Base-by-base conservation (phyloP, 345 rosid genomes). In the Ricinus communis region DNA sequence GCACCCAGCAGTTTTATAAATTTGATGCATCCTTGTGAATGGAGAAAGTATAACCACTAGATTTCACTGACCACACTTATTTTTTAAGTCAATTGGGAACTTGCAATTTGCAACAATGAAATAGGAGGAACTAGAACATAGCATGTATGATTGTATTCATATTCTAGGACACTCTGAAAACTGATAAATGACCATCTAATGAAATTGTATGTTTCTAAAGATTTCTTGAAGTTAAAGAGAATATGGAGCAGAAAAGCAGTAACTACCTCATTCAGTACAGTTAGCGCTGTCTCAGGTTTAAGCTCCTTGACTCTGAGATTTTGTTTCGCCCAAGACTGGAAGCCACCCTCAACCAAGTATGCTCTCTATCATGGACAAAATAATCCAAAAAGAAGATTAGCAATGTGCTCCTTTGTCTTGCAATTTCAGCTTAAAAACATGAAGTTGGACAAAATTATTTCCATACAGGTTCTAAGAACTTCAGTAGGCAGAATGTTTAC, bases 281-380 rank as follows among this genome's bases (percentile, higher is more conserved):
- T 74, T 33, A 95, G 79, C 38, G 91, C 69, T 22, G 97, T 89
- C 81, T 92, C 99, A 56, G 90, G 87, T 70, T 86, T 95, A 25
- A 87, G 93, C 72, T 87, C 93, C 85, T 95, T 92, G 62, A 83
- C 70, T 60, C 90, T 90, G 46, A 90, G 86, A 76, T 93, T 93
- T 79, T 89, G 78, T 51, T 82, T 86, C 60, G 68, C 79, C 99
- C 99, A 95, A 73, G 97, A 83, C 70, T 84, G 85, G 82, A 80
- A 95, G 68, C 99, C 99, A 72, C 97, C 97, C 81, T 81, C 86
- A 69, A 90, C 85, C 87, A 89, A 56, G 80, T 87, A 95, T 50
- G 99, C 77, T 74, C 79, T 84, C 97, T 95, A 86, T 68, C 71
- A 77, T 65, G 68, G 36, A 74, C 67, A 76, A 54, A 21, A 25